phyloP scores from a whole-genome alignment of 2,329 filamentous ascomycete genomes.

The Metarhizium anisopliae region DNA sequence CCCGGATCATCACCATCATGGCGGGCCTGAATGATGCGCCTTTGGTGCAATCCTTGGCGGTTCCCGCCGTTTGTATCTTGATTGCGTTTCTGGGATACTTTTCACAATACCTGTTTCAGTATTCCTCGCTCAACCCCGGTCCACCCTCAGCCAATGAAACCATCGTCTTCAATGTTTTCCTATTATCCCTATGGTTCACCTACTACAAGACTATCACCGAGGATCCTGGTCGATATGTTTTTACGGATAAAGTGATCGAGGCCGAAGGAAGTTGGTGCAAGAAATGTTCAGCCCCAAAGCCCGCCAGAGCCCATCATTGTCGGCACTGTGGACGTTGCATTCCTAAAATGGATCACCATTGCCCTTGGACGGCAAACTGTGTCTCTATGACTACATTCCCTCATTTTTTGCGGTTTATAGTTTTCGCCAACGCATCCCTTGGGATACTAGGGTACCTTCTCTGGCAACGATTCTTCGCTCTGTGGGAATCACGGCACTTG shows the following conservation, averaged over 20 bases:
- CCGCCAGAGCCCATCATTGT: constrained; percentile 74
- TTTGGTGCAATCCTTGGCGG: constrained; percentile 46
- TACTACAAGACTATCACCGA: constrained; percentile 55
- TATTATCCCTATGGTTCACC: constrained; percentile 57
- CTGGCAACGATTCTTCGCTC: constrained; percentile 43
- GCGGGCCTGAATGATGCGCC: constrained; percentile 33
- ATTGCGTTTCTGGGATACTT: constrained; percentile 63
- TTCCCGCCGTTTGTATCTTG: constrained; percentile 58
- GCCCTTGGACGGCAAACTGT: constrained; percentile 78
- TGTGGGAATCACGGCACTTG: constrained; percentile 59
- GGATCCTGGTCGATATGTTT: constrained; percentile 47
- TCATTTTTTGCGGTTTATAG: constrained; percentile 71
- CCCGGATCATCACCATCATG: constrained; percentile 18
- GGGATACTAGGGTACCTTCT: constrained; percentile 53
- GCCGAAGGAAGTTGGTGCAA: constrained; percentile 54
- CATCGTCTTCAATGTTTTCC: constrained; percentile 55
- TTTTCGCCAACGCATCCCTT: constrained; percentile 58
- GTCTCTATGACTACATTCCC: constrained; percentile 75
- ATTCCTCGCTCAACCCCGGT: constrained; percentile 46
- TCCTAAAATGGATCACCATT: constrained; percentile 80
- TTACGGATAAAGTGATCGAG: constrained; percentile 27
- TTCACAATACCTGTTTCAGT: constrained; percentile 61
- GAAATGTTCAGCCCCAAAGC: constrained; percentile 67
- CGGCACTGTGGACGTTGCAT: constrained; percentile 65
- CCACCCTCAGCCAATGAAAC: constrained; percentile 49